Conservation (phyloP, 176 grass and related monocot species). For the Phoenix roebelenii region DNA sequence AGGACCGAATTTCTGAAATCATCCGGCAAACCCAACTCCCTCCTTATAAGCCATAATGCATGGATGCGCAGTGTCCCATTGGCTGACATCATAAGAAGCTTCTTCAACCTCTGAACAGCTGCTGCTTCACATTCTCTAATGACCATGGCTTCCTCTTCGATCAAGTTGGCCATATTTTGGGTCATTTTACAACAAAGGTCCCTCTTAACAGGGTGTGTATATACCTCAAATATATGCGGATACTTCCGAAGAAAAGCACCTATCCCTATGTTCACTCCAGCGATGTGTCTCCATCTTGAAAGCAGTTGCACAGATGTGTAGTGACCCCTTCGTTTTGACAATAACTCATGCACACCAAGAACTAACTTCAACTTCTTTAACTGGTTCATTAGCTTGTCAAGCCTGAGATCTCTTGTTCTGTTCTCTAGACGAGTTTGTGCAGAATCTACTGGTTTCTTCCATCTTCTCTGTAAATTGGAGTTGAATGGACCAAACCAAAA, state of each 20-base stretch:
- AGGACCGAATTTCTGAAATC: conserved; percentile 45
- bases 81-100: conserved; percentile 41
- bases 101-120: conserved; percentile 37
- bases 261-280: conserved; percentile 36
- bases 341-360: conserved; percentile 33
- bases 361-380: conserved; percentile 42
- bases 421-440: conserved; percentile 42
- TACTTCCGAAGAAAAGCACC: conserved; percentile 43
- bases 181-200: conserved; percentile 42
- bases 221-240: conserved; percentile 47
- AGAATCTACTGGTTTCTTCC: conserved; percentile 52
- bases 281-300: conserved; percentile 40
- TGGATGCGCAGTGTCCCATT: conserved; percentile 34
- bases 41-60: conserved; percentile 40
- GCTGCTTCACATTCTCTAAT: conserved; percentile 27
- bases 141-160: conserved; percentile 34
- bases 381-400: conserved; percentile 50
- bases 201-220: conserved; percentile 36
- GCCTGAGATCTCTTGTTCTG: conserved; percentile 49
- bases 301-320: conserved; percentile 59
- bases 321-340: conserved; percentile 44
- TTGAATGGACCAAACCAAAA: conserved; percentile 26
- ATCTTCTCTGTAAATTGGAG: conserved; percentile 25
- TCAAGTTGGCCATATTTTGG: conserved; percentile 36
- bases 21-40: conserved; percentile 43